A percentile compares a stretch with the other conserved stretches of the same genome.
Evolutionary conservation across 2,329 filamentous ascomycete genomes (phyloP).

Genomic region (Neonectria faginata): DNA sequence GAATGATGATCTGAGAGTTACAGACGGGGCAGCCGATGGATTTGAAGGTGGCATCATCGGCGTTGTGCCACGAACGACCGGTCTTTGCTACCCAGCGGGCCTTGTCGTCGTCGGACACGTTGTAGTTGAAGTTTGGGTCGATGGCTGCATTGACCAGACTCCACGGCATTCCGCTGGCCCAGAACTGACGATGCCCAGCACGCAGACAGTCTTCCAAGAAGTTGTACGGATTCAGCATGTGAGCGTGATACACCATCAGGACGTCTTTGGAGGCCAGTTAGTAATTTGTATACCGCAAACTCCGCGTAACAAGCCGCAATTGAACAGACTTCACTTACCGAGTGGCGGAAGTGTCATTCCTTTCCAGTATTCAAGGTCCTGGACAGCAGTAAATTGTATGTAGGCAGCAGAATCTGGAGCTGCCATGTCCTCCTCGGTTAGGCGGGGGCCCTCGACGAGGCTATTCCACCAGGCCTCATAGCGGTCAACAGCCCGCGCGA

Average conservation of each 20-base stretch:
- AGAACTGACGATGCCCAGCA: slow-evolving; percentile 49
- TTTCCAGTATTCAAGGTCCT: slow-evolving; percentile 31
- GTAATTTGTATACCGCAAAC: background rate
- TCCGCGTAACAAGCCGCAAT: too few relatives aligned
- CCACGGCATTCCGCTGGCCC: slow-evolving; percentile 74
- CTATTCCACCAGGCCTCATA: slow-evolving; percentile 70
- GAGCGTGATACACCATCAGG: slow-evolving; percentile 79
- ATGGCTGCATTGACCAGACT: slow-evolving; percentile 65
- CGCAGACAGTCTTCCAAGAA: slow-evolving; percentile 46
- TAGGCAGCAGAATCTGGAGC: slow-evolving; percentile 15
- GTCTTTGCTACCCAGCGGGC: slow-evolving; percentile 59
- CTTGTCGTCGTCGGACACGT: slow-evolving; percentile 55
- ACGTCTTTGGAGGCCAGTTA: slow-evolving; percentile 61
- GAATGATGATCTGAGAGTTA: slow-evolving; percentile 50
- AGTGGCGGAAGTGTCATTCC: slow-evolving; percentile 37
- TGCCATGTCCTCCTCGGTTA: slow-evolving; percentile 31
- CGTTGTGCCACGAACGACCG: slow-evolving; percentile 65
- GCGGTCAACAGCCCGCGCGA: slow-evolving; percentile 71
- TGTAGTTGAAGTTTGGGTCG: slow-evolving; percentile 66
- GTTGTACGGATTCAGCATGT: slow-evolving; percentile 75
- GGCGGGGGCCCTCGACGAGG: slow-evolving; percentile 15
- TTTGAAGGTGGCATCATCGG: slow-evolving; percentile 59
- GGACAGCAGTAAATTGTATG: slow-evolving; percentile 12
- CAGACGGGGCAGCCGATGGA: slow-evolving; percentile 59
- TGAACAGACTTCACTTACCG: slow-evolving; percentile 25